Evolutionary conservation across 2,329 filamentous ascomycete species (phyloP), one percentile per base, ranked within the genome.

Genomic region (Hymenoscyphus occultus): DNA sequence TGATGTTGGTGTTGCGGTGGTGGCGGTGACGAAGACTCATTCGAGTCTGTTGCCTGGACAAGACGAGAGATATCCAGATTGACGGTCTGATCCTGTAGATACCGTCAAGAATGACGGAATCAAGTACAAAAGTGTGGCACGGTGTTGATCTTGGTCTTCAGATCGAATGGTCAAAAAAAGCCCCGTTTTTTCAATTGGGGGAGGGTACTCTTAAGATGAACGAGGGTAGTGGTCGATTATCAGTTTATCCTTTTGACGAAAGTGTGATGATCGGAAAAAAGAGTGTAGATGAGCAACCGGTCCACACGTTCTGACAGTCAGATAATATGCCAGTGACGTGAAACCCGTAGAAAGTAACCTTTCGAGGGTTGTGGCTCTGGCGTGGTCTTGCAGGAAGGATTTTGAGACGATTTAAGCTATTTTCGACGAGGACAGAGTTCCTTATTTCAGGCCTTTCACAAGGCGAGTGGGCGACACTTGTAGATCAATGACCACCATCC

Each of bases 61-160:
- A 97, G 86, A 72, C 90, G 89, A 80, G 91, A 87, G 90, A 97
- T 96, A 93, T 97, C 93, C 93, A 97, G 89, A 86, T 84, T 93
- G 87, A 82, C 86, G 85, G 83, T 83, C 64, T 70, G 68, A 68
- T 66, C 61, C 74, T 64, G 71, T 69, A 65, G 70, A 74, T 73
- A 69, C 74, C 74, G 73, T 76, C 71, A 74, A 70, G 70, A 71
- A 66, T 69, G 71, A 75, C 72, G 71, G 73, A 40, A 72, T 74
- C 73, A 74, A 74, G 68, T 72, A 73, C 68, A 69, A 69, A 64
- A 56, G 35, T 56, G 56, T 62, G 66, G 62, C 68, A 69, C 65
- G 63, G 64, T 67, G 60, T 69, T 61, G 64, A 68, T 67, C 54
- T 61, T 51, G 56, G 66, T 40, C 65, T 51, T 62, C 61, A 67